Evolutionary conservation across 805 yeast species (phyloP), one percentile per base, ranked within the genome.

Genomic region (Starmerella ratchasimensis): DNA sequence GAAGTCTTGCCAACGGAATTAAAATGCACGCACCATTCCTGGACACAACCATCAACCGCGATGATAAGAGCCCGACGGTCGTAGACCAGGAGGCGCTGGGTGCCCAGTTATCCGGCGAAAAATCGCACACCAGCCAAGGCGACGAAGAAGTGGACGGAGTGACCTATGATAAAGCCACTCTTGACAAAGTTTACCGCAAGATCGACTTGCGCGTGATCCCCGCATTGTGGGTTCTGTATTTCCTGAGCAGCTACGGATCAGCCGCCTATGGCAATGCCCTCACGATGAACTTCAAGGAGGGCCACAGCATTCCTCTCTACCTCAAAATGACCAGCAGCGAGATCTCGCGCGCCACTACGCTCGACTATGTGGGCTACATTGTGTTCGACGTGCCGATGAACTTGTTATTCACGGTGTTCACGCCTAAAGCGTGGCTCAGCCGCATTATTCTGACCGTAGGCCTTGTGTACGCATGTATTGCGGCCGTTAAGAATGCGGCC

Each of bases 381-480:
- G 62, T 82, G 29, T 82, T 82, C 53, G 94, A 82, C 57, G 74
- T 82, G 25, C 94, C 94, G 24, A 80, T 80, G 86, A 82, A 82
- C 57, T 64, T 82, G 48, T 60, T 72, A 35, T 80, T 82, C 93
- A 81, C 93, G n/a, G 64, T 66, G 38, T 68, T 80, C 7, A 75
- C 84, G 18, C 93, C 94, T 2, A 90, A 82, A 49, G 69, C 78
- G 1, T 82, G 94, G 94, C 61, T 82, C 44, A 65, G 81, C 7
- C 71, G 94, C 56, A 81, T 79, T 47, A 76, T 80, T 25, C 62
- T 79, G 28, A 65, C 81, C 20, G 81, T 82, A 31, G 94, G 94
- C 8, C 49, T 80, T 30, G 83, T 80, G 1, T 80, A 79, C 51
- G 55, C 80, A 1, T 83, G 93, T 54, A 80, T 78, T 53, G 63